Base-by-base conservation (phyloP, 2,329 filamentous ascomycete genomes). In the Metarhizium robertsii region DNA sequence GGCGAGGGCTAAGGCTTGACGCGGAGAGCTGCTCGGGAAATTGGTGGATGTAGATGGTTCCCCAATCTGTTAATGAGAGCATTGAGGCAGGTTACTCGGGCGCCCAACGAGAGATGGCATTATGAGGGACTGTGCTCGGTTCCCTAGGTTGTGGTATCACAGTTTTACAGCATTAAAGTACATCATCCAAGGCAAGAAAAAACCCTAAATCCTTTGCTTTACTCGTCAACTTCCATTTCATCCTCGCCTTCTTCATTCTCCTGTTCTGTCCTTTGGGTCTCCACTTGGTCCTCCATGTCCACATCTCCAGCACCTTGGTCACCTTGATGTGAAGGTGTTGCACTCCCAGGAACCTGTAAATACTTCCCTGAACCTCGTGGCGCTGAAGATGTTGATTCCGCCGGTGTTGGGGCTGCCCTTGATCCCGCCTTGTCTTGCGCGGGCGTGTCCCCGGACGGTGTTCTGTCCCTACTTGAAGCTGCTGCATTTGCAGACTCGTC, bases 221-320 rank as follows among this genome's bases (percentile, higher is more conserved):
- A 71, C 51, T 78, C 62, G 73, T 88, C 73, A 50, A 76, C 69
- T 55, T 90, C 87, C 87, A 90, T 90, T 47, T 45, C 54, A 5
- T 59, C 61, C 25, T 60, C 66, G 36, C 75, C 77, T 14, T 78
- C 71, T 4, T 75, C 73, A n/a, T 70, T 71, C 53, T 70, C 69
- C 40, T 66, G 42, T 45, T 29, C 47, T 52, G 47, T 43, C 47
- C 32, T 66, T 51, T 67, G 62, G 14, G 61, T 58, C 29, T 65
- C 63, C 55, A 67, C 68, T 7, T 63, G 65, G 32, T 83, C 83
- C 10, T 75, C 74, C 79, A 86, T 86, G 43, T 79, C 78, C 25
- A 79, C 73, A 63, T 87, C 84, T 56, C 83, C 81, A 2, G 70
- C 72, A 45, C 38, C 51, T 29, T n/a, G 16, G 7, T 58, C 47